These are phyloP conservation scores for Secale cereale DNA, from an alignment of 176 grass and related monocot species.

Conservation along the genomic window DNA sequence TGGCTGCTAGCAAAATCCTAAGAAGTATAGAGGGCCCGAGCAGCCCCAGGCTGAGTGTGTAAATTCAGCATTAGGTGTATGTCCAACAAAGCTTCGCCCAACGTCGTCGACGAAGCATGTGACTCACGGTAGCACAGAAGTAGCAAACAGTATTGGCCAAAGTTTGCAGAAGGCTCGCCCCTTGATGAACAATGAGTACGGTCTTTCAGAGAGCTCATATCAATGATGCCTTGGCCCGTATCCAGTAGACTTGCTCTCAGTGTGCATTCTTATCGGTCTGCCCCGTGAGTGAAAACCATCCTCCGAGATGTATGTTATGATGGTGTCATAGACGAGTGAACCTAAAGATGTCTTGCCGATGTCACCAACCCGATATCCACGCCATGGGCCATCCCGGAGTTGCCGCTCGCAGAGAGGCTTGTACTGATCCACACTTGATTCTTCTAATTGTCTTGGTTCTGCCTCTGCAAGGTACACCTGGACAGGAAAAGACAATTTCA, in stretches of 20 bases:
- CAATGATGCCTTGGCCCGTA: background rate
- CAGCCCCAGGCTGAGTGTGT: background rate
- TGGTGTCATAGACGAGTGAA: background rate
- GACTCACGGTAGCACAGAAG: background rate
- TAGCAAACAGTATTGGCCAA: background rate
- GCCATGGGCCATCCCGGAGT: too few relatives aligned
- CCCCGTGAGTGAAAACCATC: background rate
- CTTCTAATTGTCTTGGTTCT: background rate
- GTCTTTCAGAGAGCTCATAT: background rate
- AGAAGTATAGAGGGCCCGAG: background rate
- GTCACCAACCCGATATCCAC: constrained; percentile 1
- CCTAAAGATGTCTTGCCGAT: background rate
- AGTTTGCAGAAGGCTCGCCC: background rate
- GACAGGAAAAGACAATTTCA: background rate
- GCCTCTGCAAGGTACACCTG: constrained; percentile 1
- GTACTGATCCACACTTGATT: background rate
- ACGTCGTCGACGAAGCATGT: background rate
- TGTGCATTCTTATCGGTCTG: background rate
- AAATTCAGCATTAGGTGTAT: background rate
- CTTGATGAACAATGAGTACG: background rate
- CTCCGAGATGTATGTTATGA: constrained; percentile 2
- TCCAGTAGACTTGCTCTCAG: background rate
- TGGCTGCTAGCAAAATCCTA: background rate
- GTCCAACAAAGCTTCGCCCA: background rate
- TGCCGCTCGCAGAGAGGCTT: background rate